Evolutionary conservation across 805 yeast genomes (phyloP), one percentile per base, ranked within the genome.

Genomic region (Helenozyma baotianmanensis): DNA sequence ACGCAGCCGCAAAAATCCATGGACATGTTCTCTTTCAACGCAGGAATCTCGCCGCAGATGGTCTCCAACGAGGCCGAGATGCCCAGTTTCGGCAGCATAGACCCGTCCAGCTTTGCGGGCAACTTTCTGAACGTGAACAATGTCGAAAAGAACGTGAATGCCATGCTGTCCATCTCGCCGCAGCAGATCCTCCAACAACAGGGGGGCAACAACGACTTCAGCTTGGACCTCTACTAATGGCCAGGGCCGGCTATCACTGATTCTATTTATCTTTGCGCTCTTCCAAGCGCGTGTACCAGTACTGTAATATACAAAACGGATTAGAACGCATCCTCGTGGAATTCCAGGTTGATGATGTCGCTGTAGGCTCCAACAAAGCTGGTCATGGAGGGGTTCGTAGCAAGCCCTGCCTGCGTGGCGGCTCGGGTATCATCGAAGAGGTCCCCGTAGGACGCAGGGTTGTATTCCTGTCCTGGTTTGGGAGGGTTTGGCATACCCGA

Each of bases 151-250:
- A 23, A 19, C 17, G 13, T 23, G 12, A 21, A 19, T 19, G 30
- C 16, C 27, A 25, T 29, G 25, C 44, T 35, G 45, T 43, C 55
- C 6, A 55, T 64, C 14, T 62, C 69, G 1, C 69, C 70, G 3
- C 70, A 62, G 38, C 68, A 63, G 33, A 50, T 64, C 9, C 51
- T 60, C 27, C 67, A 50, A 44, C 67, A 56, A 43, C 53, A 52
- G 36, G 40, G 34, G 10, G 43, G 42, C 15, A 36, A 31, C 12
- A 35, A 27, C 18, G 45, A 41, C 15, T 24, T 38, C 14, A 27
- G 39, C 45, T 31, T 60, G 51, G 64, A 60, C 22, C 52, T 62
- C 27, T 55, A 60, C 31, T 47, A 52, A 39, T 25, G n/a, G n/a
- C n/a, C n/a, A n/a, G n/a, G n/a, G n/a, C n/a, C n/a, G n/a, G n/a